A percentile compares a stretch with the other conserved stretches of the same genome.
Conservation (phyloP, 2,329 filamentous ascomycete genomes). For the Celoporthe dispersa region DNA sequence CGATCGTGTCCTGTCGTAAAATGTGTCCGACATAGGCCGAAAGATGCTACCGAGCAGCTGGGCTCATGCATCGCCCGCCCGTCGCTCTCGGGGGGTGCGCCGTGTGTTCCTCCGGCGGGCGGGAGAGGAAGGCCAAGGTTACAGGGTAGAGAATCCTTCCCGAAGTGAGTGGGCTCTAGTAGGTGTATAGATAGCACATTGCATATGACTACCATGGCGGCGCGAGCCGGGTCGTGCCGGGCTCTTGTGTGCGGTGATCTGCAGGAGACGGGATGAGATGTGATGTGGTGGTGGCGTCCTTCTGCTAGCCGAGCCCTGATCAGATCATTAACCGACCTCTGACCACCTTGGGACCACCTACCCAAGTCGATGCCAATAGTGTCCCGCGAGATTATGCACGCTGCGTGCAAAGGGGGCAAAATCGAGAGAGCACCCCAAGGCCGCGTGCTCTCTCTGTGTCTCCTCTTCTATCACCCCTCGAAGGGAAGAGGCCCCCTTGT, state of each 20-base stretch:
- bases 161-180: background rate
- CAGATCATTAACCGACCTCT: background rate
- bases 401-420: background rate
- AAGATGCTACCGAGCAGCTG: background rate
- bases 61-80: background rate
- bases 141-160: background rate
- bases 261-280: background rate
- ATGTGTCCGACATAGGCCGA: too few species aligned
- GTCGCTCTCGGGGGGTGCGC: too few species aligned
- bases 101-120: background rate
- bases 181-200: slow-evolving; percentile 2
- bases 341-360: background rate
- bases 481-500: background rate
- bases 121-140: background rate
- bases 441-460: background rate
- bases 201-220: slow-evolving; percentile 9
- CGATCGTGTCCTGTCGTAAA: too few species aligned
- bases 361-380: background rate
- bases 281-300: background rate
- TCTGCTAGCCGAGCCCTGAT: background rate
- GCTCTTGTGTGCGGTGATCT: background rate
- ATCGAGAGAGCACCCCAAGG: background rate
- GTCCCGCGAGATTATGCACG: background rate
- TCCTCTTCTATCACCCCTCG: background rate
- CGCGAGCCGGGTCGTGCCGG: slow-evolving; percentile 1